Evolutionary conservation across 768 basidiomycete genomes (phyloP), one percentile per base, ranked within the genome.

Genomic region (Trametes meyenii): DNA sequence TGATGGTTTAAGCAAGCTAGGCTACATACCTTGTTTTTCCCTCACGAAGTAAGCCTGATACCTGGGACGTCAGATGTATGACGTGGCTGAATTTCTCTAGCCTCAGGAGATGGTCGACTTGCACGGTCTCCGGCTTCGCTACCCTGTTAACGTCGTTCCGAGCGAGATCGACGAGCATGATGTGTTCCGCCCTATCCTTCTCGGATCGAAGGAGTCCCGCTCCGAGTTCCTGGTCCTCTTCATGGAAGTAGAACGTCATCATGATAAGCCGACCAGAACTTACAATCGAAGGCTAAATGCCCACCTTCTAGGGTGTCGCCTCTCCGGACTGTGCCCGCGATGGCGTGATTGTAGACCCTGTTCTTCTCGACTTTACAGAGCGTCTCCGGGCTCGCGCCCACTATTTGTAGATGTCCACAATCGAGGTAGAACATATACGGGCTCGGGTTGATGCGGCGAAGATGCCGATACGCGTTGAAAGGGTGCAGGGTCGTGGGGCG

Each of bases 351-450:
- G 74, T 83, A 96, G 3, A 99, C 96, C 60, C 91, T 88, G 70
- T 94, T 92, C 70, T 80, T 83, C 74, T 93, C 88, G 23, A 99
- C 94, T 73, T 96, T 98, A 77, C 97, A 98, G 4, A 99, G 79
- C 5, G 96, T 98, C 76, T 99, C 97, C 0, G 97, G 97, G 68
- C 94, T 96, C 2, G 97, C 97, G 13, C 97, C 97, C n/a, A 98
- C 95, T 36, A 99, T 81, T 74, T 98, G 95, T 13, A 96, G 72
- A 57, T 93, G 93, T 5, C 92, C 92, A 67, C 94, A 96, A 69
- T 98, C 92, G 67, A 99, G 74, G 72, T 95, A 99, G 76, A 96
- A 99, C 96, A 97, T 98, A 76, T 99, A 98, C 17, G 97, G 97
- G 56, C 94, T 96, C 1, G 97, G 97, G 69, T 99, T 99, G 63